Evolutionary conservation across 2,329 filamentous ascomycete genomes (phyloP), one percentile per base, ranked within the genome.

Genomic region (Dactylellina leptospora): DNA sequence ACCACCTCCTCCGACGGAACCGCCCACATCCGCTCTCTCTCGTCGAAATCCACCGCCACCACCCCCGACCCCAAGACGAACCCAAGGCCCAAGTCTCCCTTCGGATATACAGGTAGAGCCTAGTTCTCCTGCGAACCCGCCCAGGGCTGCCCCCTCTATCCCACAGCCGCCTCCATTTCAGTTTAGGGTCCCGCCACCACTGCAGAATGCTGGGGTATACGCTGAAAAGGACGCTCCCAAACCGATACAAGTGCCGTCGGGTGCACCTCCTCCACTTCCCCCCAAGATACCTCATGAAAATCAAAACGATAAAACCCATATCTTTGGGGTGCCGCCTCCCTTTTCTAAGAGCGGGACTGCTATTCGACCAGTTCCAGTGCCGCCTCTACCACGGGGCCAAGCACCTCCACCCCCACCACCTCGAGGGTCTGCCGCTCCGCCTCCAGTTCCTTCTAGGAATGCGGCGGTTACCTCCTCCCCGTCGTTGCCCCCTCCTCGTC

Each of bases 151-250:
- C 33, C 38, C 61, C 18, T 55, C 61, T n/a, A 25, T 45, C 28
- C 63, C 63, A 40, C 45, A 61, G 16, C 62, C 70, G 13, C 44
- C 61, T 22, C 66, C 88, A 55, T 86, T 87, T 6, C 85, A 84
- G 76, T 97, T 96, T 82, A 85, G 88, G 75, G 93, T 91, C 6
- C 95, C 95, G 47, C 95, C 95, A 30, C 91, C 93, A 1, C 81
- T 97, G 70, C 87, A 91, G 61, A 93, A 96, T 79, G 95, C 95
- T 66, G 95, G 95, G 36, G 96, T 91, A 80, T 95, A 87, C 78
- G 92, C 90, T 2, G 84, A 88, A 73, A 80, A 82, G 27, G 81
- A 83, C 63, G 80, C 79, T 22, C 88, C 89, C 25, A 86, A 87
- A 22, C 88, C 89, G 36, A 88, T 89, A 9, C 88, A 87, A 11